Conservation (phyloP, 1,284 basidiomycete species). For the Boletus hoseneyae region DNA sequence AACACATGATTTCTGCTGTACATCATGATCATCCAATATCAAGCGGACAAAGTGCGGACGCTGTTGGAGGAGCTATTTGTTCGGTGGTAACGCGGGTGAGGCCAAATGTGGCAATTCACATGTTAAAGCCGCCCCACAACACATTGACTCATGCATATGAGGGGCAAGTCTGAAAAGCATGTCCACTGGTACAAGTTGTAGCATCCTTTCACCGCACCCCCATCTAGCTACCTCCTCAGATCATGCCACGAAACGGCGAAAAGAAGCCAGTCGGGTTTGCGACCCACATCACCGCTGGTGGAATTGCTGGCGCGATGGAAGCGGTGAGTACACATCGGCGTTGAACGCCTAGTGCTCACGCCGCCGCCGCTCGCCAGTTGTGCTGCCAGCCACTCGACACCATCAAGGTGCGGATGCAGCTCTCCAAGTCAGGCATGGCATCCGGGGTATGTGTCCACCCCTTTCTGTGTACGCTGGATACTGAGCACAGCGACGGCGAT, state of each 20-base stretch:
- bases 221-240: not conserved
- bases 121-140: constrained; percentile 29
- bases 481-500: constrained; percentile 8
- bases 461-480: constrained; percentile 55
- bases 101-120: constrained; percentile 29
- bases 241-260: constrained; percentile 57
- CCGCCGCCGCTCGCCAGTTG: constrained; percentile 41
- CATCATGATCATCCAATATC: too few relatives aligned
- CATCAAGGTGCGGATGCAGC: constrained; percentile 99
- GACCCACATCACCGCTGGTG: constrained; percentile 90
- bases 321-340: constrained; percentile 54
- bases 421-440: constrained; percentile 73
- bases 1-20: constrained; percentile 2
- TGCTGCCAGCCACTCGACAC: constrained; percentile 89
- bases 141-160: too few relatives aligned
- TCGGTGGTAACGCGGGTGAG: constrained; percentile 20
- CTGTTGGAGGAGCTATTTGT: not conserved
- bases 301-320: constrained; percentile 88
- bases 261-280: constrained; percentile 81
- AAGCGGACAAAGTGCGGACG: constrained; percentile 24
- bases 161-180: not conserved
- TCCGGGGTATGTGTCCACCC: constrained; percentile 67
- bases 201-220: not conserved
- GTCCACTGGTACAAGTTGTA: not conserved
- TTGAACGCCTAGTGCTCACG: not conserved